These are phyloP conservation scores for Leishmania major DNA, from an alignment of 208 protist species.

Conservation along the genomic window DNA sequence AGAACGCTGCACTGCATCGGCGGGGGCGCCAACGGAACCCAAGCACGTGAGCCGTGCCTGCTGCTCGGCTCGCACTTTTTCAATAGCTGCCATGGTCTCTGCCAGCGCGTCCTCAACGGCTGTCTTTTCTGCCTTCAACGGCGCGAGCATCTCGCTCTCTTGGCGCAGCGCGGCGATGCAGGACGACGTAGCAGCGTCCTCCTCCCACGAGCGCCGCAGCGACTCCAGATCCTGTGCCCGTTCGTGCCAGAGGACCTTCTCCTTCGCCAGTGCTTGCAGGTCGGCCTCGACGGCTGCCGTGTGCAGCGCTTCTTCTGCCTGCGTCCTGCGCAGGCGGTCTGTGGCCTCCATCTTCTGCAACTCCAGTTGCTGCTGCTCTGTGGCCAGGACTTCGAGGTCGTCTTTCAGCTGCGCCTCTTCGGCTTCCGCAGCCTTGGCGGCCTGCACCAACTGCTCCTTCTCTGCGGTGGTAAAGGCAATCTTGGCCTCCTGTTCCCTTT, in stretches of 20 bases:
- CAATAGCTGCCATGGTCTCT: conserved; percentile 12
- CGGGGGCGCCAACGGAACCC: background rate
- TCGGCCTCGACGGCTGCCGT: conserved; percentile 32
- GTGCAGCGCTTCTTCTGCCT: conserved; percentile 75
- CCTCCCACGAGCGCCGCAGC: conserved; percentile 34
- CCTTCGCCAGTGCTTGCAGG: conserved; percentile 28
- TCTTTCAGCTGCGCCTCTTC: conserved; percentile 51
- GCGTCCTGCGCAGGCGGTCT: conserved; percentile 58
- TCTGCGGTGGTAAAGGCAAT: conserved; percentile 56
- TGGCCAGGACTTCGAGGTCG: conserved; percentile 55
- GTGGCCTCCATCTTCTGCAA: conserved; percentile 54
- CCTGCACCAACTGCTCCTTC: conserved; percentile 45
- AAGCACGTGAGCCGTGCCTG: conserved; percentile 4
- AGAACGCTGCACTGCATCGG: background rate
- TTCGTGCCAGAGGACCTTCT: conserved; percentile 32
- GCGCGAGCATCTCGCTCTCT: conserved; percentile 22
- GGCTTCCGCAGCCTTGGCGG: conserved; percentile 32
- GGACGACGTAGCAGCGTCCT: conserved; percentile 29
- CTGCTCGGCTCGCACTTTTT: conserved; percentile 14
- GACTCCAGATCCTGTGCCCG: conserved; percentile 46
- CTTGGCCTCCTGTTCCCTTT: conserved; percentile 74
- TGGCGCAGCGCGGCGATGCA: conserved; percentile 33
- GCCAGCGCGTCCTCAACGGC: conserved; percentile 21
- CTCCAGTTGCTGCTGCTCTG: conserved; percentile 68
- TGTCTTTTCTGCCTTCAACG: conserved; percentile 27